These are phyloP conservation scores for Peniophora sp. DNA, from an alignment of 1,284 basidiomycete species.

Conservation along the genomic window DNA sequence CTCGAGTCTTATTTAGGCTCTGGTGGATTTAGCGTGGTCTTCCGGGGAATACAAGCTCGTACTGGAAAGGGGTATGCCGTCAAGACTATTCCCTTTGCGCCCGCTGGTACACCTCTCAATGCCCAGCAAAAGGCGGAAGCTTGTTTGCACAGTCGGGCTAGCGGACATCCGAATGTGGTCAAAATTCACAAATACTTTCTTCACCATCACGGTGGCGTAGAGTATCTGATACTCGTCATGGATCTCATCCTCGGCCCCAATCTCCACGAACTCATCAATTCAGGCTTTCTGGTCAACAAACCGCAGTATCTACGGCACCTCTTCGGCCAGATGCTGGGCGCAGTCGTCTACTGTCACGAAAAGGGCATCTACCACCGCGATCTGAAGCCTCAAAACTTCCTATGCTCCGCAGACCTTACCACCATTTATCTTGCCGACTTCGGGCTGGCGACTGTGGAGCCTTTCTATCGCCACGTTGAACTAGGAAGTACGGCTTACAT, in stretches of 20 bases:
- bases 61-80: conserved; percentile 38
- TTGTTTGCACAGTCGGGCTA: conserved; percentile 42
- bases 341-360: conserved; percentile 48
- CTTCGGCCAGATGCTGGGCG: conserved; percentile 55
- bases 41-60: conserved; percentile 34
- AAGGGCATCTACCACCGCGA: conserved; percentile 62
- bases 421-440: conserved; percentile 56
- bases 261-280: conserved; percentile 52
- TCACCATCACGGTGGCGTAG: conserved; percentile 45
- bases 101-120: neutral
- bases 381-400: conserved; percentile 67
- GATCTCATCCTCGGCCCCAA: conserved; percentile 59
- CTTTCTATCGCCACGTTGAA: conserved; percentile 41
- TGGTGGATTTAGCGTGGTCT: conserved; percentile 32
- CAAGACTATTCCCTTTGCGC: conserved; percentile 43
- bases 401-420: conserved; percentile 38
- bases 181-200: conserved; percentile 29
- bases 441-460: conserved; percentile 56
- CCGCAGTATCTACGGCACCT: conserved; percentile 37
- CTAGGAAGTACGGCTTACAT: conserved; percentile 46
- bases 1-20: conserved; percentile 10
- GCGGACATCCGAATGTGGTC: conserved; percentile 48
- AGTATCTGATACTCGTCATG: conserved; percentile 52
- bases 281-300: conserved; percentile 32
- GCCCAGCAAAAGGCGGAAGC: conserved; percentile 13